Base-by-base conservation (phyloP, 441 rosid genomes). In the Euphorbia corollata region DNA sequence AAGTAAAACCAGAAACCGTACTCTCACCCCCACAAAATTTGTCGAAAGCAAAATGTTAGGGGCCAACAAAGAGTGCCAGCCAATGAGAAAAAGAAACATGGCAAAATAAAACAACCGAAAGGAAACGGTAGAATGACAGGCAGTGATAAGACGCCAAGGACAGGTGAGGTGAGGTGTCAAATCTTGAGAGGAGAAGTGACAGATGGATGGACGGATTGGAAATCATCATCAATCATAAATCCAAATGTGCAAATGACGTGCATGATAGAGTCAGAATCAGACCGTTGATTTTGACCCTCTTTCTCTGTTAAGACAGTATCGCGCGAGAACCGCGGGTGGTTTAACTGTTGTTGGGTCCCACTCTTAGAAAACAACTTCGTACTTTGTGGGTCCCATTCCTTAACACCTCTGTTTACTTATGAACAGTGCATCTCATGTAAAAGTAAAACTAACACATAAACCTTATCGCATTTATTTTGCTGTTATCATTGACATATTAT, bases 301-400 rank as follows among this genome's bases (percentile, higher is more conserved):
- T 32, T 64, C 47, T 60, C 0, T 19, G 2, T 19, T 1, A 64
- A 63, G 84, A 85, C 89, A 81, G 75, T 68, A 82, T 81, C 86
- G 81, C 88, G 84, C 82, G 80, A 68, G 77, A 79, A 69, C 74
- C 83, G 86, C 84, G 88, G 91, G 91, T 67, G 81, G 75, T 50
- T 27, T 12, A 23, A 16, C 18, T 43, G 3, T 15, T 2, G 41
- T 19, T 60, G 11, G 41, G 53, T 15, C 72, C 67, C 43, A 30
- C 32, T 10, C 34, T 45, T 12, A 8, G 13, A 53, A 3, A 43
- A 43, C 48, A 39, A 8, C 34, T 18, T 50, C 8, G 43, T 18
- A 51, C 57, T 18, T 0, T 10, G 1, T 20, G 8, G 53, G 15
- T 23, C 70, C 62, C 30, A 56, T 16, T 16, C 15, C 11, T 2